Conservation (phyloP, 2,329 filamentous ascomycete genomes). For the Aphanocladium album region DNA sequence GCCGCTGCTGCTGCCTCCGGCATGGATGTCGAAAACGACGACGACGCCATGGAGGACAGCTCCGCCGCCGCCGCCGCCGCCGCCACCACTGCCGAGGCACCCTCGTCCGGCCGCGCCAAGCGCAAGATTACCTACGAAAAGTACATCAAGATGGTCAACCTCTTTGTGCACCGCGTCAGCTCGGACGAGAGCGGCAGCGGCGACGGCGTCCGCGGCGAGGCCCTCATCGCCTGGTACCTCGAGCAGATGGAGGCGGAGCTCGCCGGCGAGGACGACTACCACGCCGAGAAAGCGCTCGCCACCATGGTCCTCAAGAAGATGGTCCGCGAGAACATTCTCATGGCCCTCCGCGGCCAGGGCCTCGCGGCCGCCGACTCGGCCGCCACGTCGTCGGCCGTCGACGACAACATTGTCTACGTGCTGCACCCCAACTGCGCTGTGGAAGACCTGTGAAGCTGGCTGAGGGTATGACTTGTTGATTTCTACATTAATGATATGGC, state of each 20-base stretch:
- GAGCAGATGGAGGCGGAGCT: slow-evolving; percentile 86
- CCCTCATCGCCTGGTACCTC: slow-evolving; percentile 81
- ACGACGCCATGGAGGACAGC: slow-evolving; percentile 22
- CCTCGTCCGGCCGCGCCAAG: slow-evolving; percentile 46
- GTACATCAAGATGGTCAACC: slow-evolving; percentile 84
- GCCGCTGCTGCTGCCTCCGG: slow-evolving; percentile 36
- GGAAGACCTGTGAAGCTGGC: slow-evolving; percentile 50
- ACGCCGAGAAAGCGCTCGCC: slow-evolving; percentile 66
- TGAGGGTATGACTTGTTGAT: slow-evolving; percentile 5
- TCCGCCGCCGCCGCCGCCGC: background rate
- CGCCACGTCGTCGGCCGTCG: slow-evolving; percentile 35
- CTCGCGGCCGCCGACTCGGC: slow-evolving; percentile 44
- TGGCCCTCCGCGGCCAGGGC: slow-evolving; percentile 65
- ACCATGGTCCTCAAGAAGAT: slow-evolving; percentile 90
- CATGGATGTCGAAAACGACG: slow-evolving; percentile 43
- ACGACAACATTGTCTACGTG: slow-evolving; percentile 63
- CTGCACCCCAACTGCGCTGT: slow-evolving; percentile 91
- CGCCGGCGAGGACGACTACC: slow-evolving; percentile 73
- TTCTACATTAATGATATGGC: background rate
- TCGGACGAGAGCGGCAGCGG: slow-evolving; percentile 72
- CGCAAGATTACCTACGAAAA: slow-evolving; percentile 95
- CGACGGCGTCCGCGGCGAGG: slow-evolving; percentile 80
- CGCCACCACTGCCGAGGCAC: slow-evolving; percentile 20
- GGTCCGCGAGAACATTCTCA: slow-evolving; percentile 86
- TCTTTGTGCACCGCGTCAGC: slow-evolving; percentile 75